Evolutionary conservation across 495 filamentous ascomycete genomes (phyloP).

Genomic region (Hypoxylon trugodes): DNA sequence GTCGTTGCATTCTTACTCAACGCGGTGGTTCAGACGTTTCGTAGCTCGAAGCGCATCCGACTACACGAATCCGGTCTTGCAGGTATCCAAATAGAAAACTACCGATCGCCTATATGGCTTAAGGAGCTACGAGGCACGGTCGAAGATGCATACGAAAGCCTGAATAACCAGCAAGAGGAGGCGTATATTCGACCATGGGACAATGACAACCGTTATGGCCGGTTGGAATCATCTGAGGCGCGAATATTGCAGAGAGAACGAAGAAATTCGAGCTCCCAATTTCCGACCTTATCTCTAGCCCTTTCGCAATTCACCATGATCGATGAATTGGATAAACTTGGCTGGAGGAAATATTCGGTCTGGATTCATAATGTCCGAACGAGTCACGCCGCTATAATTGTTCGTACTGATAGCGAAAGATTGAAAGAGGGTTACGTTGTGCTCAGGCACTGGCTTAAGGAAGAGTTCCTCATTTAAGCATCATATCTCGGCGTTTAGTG

Average conservation of each 20-base stretch:
- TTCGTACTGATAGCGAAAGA: constrained; percentile 66
- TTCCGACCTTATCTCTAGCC: constrained; percentile 78
- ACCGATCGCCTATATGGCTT: constrained; percentile 79
- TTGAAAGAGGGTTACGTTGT: constrained; percentile 83
- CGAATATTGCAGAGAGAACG: constrained; percentile 49
- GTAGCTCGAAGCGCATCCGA: constrained; percentile 75
- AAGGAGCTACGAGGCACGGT: constrained; percentile 74
- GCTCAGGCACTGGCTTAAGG: constrained; percentile 79
- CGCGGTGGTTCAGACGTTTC: constrained; percentile 74
- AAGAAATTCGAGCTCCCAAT: constrained; percentile 44
- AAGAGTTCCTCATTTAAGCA: constrained; percentile 74
- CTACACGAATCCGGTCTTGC: constrained; percentile 77
- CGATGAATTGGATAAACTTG: constrained; percentile 74
- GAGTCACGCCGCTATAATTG: constrained; percentile 90
- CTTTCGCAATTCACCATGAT: constrained; percentile 85
- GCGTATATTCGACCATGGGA: constrained; percentile 65
- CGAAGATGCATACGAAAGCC: constrained; percentile 75
- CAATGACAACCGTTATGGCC: constrained; percentile 37
- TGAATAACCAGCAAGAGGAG: constrained; percentile 68
- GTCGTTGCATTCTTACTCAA: constrained; percentile 76
- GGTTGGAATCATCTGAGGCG: constrained; percentile 28
- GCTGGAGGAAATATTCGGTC: constrained; percentile 83
- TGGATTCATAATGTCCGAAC: constrained; percentile 84
- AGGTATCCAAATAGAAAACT: constrained; percentile 67
- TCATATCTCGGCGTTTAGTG: constrained; percentile 3